Percentiles rank a stretch among this genome's conserved stretches.
Conservation (phyloP, 2,329 filamentous ascomycete genomes). For the Biscogniauxia marginata region DNA sequence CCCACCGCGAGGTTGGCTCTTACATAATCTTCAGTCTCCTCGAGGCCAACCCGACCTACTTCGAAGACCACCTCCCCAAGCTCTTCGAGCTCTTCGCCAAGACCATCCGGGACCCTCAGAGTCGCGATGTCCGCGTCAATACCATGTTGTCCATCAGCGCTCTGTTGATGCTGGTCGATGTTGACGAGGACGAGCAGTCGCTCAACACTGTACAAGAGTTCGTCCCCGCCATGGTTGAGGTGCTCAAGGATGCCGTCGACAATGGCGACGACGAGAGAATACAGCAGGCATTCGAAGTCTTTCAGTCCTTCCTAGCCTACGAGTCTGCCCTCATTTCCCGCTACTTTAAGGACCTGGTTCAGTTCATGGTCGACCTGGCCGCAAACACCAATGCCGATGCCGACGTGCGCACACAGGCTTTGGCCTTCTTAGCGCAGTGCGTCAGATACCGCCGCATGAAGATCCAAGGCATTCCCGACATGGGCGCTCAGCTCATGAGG, state of each 20-base stretch:
- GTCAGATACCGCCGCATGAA: slow-evolving; percentile 93
- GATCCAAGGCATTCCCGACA: slow-evolving; percentile 80
- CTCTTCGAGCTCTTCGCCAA: slow-evolving; percentile 81
- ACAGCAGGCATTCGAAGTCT: slow-evolving; percentile 91
- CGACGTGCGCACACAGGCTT: slow-evolving; percentile 83
- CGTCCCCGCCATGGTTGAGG: slow-evolving; percentile 83
- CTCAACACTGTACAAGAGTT: slow-evolving; percentile 75
- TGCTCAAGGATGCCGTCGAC: slow-evolving; percentile 81
- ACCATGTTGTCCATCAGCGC: slow-evolving; percentile 88
- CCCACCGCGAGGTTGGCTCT: slow-evolving; percentile 84
- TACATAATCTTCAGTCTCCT: slow-evolving; percentile 92
- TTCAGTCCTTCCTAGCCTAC: slow-evolving; percentile 90
- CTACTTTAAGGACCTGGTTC: slow-evolving; percentile 85
- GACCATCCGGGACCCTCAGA: slow-evolving; percentile 88
- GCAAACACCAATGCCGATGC: slow-evolving; percentile 75
- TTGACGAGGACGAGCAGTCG: slow-evolving; percentile 76
- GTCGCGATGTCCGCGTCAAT: slow-evolving; percentile 90
- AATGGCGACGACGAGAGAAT: slow-evolving; percentile 81
- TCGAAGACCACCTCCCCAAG: slow-evolving; percentile 75
- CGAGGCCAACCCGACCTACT: slow-evolving; percentile 81
- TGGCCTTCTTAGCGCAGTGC: slow-evolving; percentile 91
- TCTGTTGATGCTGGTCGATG: slow-evolving; percentile 81
- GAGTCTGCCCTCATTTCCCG: slow-evolving; percentile 79
- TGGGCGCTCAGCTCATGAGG: slow-evolving; percentile 83
- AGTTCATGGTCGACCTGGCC: slow-evolving; percentile 90